phyloP scores from a whole-genome alignment of 2,329 filamentous ascomycete species.

The Fusarium tjaetaba region DNA sequence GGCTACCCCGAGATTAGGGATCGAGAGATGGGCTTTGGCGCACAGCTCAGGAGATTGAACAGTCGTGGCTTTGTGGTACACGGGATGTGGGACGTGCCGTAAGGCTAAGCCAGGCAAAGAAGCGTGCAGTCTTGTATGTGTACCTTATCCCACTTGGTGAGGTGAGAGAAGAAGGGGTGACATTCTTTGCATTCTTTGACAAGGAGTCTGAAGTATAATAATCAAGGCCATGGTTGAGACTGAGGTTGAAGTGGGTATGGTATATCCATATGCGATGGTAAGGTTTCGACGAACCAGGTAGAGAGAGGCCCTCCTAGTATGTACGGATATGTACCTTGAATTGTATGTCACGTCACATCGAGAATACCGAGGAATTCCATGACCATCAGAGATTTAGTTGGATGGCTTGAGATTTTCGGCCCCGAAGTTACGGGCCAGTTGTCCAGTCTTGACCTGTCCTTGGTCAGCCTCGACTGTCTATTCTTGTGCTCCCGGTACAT shows the following conservation, averaged over 20 bases:
- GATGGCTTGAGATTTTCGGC: constrained; percentile 1
- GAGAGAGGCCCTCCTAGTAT: constrained; percentile 6
- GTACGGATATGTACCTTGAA: background rate
- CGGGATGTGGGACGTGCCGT: constrained; percentile 18
- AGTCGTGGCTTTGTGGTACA: constrained; percentile 11
- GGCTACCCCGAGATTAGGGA: background rate
- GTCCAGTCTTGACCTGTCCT: background rate
- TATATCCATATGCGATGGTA: background rate
- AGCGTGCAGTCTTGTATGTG: background rate
- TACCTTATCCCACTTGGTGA: background rate
- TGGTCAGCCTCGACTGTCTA: background rate
- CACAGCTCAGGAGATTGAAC: constrained; percentile 6
- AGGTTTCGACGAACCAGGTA: background rate
- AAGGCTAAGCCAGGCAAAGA: constrained; percentile 10
- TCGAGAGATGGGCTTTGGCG: constrained; percentile 20
- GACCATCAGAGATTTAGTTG: background rate
- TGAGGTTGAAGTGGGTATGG: background rate
- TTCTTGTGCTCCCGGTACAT: background rate
- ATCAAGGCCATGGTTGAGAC: background rate
- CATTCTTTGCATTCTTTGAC: background rate
- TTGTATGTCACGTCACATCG: background rate
- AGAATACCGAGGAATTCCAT: background rate
- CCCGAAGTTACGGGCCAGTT: constrained; percentile 12
- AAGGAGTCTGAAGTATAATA: background rate
- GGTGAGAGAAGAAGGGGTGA: background rate